Evolutionary conservation across 169 alveolate species (phyloP), one percentile per base, ranked within the genome.

Genomic region (Plasmodium gonderi): DNA sequence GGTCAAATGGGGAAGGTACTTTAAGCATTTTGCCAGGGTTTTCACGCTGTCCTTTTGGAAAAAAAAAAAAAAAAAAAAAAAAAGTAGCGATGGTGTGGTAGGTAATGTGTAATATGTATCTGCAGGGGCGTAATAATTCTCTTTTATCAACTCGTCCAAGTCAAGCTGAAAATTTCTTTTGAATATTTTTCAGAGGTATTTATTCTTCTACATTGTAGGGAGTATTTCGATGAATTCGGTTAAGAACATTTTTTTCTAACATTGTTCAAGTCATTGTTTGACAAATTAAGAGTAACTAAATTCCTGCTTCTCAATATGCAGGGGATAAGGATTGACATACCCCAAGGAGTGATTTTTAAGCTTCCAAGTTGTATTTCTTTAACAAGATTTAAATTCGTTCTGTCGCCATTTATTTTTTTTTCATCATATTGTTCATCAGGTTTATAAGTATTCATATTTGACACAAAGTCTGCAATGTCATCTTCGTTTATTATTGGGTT

Each of bases 401-500:
- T 69, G 7, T 20, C 31, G 38, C 20, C 47, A 5, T n/a, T n/a
- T n/a, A n/a, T n/a, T n/a, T n/a, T 75, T 23, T 42, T 23, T 6
- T n/a, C 33, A 54, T 12, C 31, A 14, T 31, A 8, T 23, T 45
- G 36, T 45, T 23, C 67, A 17, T 29, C 33, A 23, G 45, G 23
- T 3, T 72, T 82, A 23, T 69, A 49, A 3, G n/a, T 40, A 49
- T 82, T 82, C 78, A 82, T 54, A 2, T 45, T 31, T 20, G 91
- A 82, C 33, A 82, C 91, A 75, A 82, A 82, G 64, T 82, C 91
- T 4, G 91, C 91, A 14, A 82, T 82, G 14, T 82, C 81, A 54
- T 82, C 91, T 75, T 82, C 82, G 44, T 69, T 82, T 69, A 82
- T 12, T 38, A 82, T 45, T 23, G 81, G 76, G 23, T 40, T 82